A percentile compares a stretch with the other conserved stretches of the same genome.
These are phyloP conservation scores for Talaromyces amestolkiae DNA, from an alignment of 2,329 filamentous ascomycete species.

Conservation along the genomic window DNA sequence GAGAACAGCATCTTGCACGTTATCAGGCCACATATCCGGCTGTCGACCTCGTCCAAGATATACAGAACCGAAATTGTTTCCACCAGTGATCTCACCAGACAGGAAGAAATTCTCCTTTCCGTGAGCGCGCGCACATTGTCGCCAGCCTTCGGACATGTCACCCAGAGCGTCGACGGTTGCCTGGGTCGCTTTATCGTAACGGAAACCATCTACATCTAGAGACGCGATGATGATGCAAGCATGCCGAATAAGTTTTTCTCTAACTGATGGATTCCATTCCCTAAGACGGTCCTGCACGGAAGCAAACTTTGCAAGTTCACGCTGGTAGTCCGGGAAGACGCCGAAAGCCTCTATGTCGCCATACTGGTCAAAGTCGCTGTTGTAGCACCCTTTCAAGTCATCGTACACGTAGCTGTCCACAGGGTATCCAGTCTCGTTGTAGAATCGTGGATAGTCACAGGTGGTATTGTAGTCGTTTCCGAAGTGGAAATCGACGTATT, in stretches of 20 bases:
- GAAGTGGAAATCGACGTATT: conserved; percentile 59
- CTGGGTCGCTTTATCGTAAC: conserved; percentile 66
- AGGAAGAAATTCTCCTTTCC: conserved; percentile 65
- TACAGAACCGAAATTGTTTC: conserved; percentile 59
- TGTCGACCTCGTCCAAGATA: conserved; percentile 63
- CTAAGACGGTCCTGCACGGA: conserved; percentile 66
- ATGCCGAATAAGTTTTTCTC: conserved; percentile 58
- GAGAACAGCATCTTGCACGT: conserved; percentile 49
- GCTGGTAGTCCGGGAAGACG: conserved; percentile 61
- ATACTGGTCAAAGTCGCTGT: conserved; percentile 65
- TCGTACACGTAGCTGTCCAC: conserved; percentile 49
- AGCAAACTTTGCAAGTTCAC: conserved; percentile 64
- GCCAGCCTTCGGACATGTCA: conserved; percentile 56
- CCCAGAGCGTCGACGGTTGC: conserved; percentile 61
- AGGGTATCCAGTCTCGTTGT: conserved; percentile 56
- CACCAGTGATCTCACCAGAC: conserved; percentile 62
- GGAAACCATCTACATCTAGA: conserved; percentile 66
- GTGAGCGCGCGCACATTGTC: conserved; percentile 55
- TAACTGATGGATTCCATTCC: conserved; percentile 61
- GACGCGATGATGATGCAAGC: conserved; percentile 62
- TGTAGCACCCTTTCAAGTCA: conserved; percentile 55
- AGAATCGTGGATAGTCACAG: conserved; percentile 62
- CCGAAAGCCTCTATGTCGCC: conserved; percentile 64
- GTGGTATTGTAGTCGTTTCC: conserved; percentile 54
- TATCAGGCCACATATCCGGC: conserved; percentile 52